phyloP scores from a whole-genome alignment of 768 basidiomycete genomes.

The Macrolepiota fuliginosa region DNA sequence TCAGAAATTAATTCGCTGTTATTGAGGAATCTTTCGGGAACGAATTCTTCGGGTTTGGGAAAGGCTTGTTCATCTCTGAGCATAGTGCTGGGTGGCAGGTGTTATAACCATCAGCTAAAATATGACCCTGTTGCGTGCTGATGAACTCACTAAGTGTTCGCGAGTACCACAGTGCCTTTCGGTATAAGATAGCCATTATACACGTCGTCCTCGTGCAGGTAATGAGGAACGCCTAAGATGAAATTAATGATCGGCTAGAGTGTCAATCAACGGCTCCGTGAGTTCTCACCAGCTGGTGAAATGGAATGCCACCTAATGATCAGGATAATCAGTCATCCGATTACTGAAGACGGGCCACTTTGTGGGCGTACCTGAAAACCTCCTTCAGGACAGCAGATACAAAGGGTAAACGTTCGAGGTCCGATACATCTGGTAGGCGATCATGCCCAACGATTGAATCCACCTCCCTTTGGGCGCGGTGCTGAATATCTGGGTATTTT shows the following conservation, averaged over 20 bases:
- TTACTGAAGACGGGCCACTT: not conserved
- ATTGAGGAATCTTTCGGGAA: slow-evolving; percentile 5
- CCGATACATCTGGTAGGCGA: slow-evolving; percentile 36
- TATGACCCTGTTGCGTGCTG: not conserved
- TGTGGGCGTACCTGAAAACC: slow-evolving; percentile 34
- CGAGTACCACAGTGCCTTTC: slow-evolving; percentile 24
- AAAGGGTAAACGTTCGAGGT: slow-evolving; percentile 47
- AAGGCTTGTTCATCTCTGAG: slow-evolving; percentile 4
- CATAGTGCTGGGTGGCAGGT: not conserved
- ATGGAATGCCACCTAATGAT: slow-evolving; percentile 15
- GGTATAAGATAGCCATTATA: slow-evolving; percentile 35
- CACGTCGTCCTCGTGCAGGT: slow-evolving; percentile 25
- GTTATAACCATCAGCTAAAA: not conserved
- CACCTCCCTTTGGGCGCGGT: slow-evolving; percentile 50
- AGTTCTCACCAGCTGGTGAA: slow-evolving; percentile 8
- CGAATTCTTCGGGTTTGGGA: slow-evolving; percentile 4
- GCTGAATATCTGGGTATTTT: slow-evolving; percentile 38
- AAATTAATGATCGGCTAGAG: not conserved
- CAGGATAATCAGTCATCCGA: not conserved
- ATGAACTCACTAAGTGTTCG: slow-evolving; percentile 20
- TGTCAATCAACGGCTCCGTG: no score
- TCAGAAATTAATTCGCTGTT: slow-evolving; percentile 1
- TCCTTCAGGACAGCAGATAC: slow-evolving; percentile 44
- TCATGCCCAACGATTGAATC: slow-evolving; percentile 36
- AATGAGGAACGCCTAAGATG: slow-evolving; percentile 15